A percentile compares a stretch with the other conserved stretches of the same genome.
These are phyloP conservation scores for Penicillium sp. DNA, from an alignment of 2,329 filamentous ascomycete species.

Conservation along the genomic window DNA sequence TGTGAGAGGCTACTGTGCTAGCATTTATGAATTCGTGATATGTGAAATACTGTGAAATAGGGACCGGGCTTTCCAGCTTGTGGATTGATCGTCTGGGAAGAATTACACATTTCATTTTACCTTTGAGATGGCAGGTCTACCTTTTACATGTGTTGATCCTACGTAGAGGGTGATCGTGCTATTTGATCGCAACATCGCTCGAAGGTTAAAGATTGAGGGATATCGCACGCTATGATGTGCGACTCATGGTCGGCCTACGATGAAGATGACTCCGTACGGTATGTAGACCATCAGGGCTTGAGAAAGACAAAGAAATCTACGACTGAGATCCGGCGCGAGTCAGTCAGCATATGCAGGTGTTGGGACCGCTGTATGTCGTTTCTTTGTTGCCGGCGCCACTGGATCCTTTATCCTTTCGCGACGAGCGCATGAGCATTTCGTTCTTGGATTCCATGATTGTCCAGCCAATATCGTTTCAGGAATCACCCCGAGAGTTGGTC, in stretches of 20 bases:
- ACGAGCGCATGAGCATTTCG: neutral
- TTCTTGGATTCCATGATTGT: neutral
- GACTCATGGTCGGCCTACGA: neutral
- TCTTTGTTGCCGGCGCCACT: neutral
- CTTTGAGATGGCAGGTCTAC: neutral
- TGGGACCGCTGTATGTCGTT: neutral
- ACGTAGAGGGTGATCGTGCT: neutral
- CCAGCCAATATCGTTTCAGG: neutral
- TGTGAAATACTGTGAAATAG: conserved; percentile 17
- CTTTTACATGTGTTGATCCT: conserved; percentile 3
- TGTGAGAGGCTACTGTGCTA: neutral
- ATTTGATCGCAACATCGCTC: conserved; percentile 3
- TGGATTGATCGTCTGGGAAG: conserved; percentile 6
- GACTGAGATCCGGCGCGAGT: too few species aligned
- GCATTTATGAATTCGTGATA: conserved; percentile 13
- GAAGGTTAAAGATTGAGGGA: neutral
- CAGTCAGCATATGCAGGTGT: too few species aligned
- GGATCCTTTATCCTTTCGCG: neutral
- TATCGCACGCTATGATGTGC: neutral
- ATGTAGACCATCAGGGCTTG: neutral
- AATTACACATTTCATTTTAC: conserved; percentile 10
- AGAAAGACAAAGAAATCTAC: neutral
- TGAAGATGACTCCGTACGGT: neutral
- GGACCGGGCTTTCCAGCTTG: conserved; percentile 12
- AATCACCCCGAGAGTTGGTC: too few species aligned